These are phyloP conservation scores for Silene coronaria DNA, from an alignment of 179 eudicot genomes.

Conservation along the genomic window DNA sequence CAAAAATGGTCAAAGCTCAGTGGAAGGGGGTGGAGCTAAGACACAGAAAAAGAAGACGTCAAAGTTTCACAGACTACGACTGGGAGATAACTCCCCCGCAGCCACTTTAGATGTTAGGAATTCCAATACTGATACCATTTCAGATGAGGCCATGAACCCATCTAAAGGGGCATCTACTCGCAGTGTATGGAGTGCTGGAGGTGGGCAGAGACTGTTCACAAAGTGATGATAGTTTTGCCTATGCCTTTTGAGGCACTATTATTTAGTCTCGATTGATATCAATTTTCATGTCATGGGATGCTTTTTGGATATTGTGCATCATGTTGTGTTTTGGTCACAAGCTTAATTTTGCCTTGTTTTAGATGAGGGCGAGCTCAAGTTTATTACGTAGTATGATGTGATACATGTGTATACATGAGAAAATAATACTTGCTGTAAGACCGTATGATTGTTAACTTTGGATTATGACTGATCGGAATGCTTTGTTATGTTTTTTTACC, in stretches of 20 bases:
- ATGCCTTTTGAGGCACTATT: neutral
- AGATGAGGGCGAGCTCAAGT: constrained; percentile 9
- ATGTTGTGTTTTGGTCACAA: constrained; percentile 5
- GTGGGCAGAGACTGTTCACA: constrained; percentile 34
- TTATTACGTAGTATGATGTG: constrained; percentile 1
- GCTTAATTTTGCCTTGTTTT: constrained; percentile 10
- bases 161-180: constrained; percentile 25
- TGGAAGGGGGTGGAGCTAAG: constrained; percentile 42
- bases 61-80: constrained; percentile 64
- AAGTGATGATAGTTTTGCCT: constrained; percentile 16
- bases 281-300: neutral
- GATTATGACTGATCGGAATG: neutral
- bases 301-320: constrained; percentile 20
- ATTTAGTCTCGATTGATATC: neutral
- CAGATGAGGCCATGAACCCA: constrained; percentile 30
- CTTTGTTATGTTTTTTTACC: neutral
- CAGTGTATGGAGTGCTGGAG: constrained; percentile 35
- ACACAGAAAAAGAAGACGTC: constrained; percentile 72
- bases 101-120: constrained; percentile 43
- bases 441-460: neutral
- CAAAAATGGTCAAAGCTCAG: constrained; percentile 30
- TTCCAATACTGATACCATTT: constrained; percentile 34
- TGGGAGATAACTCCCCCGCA: constrained; percentile 63
- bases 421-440: constrained; percentile 2
- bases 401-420: constrained; percentile 18